Conservation (phyloP, 2,329 filamentous ascomycete genomes). For the Phialemonium atrogriseum region DNA sequence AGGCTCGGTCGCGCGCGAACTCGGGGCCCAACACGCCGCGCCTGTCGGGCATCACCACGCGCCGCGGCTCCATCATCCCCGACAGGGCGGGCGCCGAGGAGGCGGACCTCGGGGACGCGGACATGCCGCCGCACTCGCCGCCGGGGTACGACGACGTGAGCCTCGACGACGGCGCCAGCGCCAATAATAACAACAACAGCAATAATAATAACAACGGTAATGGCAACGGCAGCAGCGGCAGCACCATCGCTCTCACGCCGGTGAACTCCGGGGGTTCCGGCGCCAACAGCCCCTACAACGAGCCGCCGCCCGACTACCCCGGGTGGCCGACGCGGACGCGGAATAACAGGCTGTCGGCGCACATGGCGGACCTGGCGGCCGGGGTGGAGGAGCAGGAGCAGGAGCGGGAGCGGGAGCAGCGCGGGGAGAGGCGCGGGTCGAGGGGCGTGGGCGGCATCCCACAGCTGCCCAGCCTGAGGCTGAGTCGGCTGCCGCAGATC, state of each 20-base stretch:
- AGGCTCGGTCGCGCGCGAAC: constrained; percentile 30
- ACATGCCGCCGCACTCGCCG: constrained; percentile 35
- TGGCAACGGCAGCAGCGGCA: no score
- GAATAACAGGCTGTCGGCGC: constrained; percentile 23
- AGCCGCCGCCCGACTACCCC: constrained; percentile 44
- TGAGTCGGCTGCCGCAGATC: constrained; percentile 45
- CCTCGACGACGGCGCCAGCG: constrained; percentile 19
- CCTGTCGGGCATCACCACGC: constrained; percentile 19
- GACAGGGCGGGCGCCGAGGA: constrained; percentile 37
- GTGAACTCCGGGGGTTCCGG: constrained; percentile 18
- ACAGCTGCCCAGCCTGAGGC: constrained; percentile 43
- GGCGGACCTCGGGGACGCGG: constrained; percentile 36
- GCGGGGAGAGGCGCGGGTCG: constrained; percentile 11
- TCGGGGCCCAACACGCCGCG: constrained; percentile 36
- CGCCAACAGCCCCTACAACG: constrained; percentile 32
- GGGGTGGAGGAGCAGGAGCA: constrained; percentile 5
- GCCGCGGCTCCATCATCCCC: constrained; percentile 42
- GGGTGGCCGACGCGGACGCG: constrained; percentile 25
- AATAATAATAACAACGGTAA: no score
- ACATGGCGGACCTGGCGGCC: constrained; percentile 19
- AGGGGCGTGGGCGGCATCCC: constrained; percentile 32
- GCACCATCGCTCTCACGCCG: no score
- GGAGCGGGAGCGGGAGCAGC: constrained; percentile 4
- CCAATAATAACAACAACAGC: constrained; percentile 1
- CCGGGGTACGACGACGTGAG: constrained; percentile 41